phyloP scores from a whole-genome alignment of 2,329 filamentous ascomycete genomes.

The Orbilia brochopaga region DNA sequence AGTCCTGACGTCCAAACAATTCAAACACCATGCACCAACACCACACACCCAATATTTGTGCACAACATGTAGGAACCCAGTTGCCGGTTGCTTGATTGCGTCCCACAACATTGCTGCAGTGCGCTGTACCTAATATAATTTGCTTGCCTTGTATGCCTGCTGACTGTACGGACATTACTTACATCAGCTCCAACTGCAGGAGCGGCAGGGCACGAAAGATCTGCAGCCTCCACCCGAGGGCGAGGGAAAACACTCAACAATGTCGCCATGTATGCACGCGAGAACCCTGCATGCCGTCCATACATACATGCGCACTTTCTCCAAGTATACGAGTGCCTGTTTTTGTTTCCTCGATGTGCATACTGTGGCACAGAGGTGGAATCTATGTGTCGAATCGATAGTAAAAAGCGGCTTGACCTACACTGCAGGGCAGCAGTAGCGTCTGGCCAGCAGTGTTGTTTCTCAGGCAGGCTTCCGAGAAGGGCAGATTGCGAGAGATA shows the following conservation, averaged over 20 bases:
- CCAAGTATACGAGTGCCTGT: too few relatives aligned
- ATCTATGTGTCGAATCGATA: constrained; percentile 16
- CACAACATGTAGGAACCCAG: background rate
- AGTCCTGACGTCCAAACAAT: background rate
- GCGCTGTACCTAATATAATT: constrained; percentile 26
- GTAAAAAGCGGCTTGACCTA: constrained; percentile 3
- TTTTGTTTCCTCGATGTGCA: background rate
- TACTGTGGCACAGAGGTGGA: too few relatives aligned
- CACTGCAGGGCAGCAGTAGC: background rate
- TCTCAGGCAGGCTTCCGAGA: constrained; percentile 44
- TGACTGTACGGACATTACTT: background rate
- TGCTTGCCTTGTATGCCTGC: constrained; percentile 13
- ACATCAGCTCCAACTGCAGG: background rate
- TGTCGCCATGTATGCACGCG: background rate
- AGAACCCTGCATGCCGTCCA: background rate
- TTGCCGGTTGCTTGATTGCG: constrained; percentile 26
- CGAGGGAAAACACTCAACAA: background rate
- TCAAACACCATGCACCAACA: too few relatives aligned
- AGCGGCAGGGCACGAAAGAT: too few relatives aligned
- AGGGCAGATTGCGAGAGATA: constrained; percentile 40
- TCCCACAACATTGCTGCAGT: constrained; percentile 27
- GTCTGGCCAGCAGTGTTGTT: background rate
- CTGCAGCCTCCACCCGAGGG: background rate
- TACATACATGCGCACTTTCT: background rate
- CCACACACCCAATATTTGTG: background rate